Evolutionary conservation across 306 rosid species (phyloP), one percentile per base, ranked within the genome.

Genomic region (Dryas alaskensis): DNA sequence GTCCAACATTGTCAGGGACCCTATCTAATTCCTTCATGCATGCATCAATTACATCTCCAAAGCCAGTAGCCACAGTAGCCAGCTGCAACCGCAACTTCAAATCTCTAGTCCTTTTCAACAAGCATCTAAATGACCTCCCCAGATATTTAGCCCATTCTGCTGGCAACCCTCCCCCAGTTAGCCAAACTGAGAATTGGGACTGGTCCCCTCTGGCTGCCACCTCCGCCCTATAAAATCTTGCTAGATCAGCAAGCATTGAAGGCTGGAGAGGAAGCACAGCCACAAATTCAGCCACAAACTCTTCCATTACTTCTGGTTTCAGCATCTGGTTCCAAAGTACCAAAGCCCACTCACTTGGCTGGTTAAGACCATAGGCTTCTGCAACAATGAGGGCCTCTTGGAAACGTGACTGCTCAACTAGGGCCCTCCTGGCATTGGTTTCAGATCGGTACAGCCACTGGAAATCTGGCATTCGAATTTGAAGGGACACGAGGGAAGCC

Each of bases 291-390:
- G 95, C 97, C 44, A 94, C 90, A 71, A 94, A 94, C 67, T 94
- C 97, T 89, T 89, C 97, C 80, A 94, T 71, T 49, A 91, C 83
- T 81, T 94, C 98, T 27, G 98, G 98, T 79, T 91, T 94, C 73
- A 94, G 89, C 98, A 94, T 94, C 83, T 89, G 97, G 82, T 88
- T 88, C 98, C 97, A 94, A 60, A 94, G 96, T 51, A 91, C 98
- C 81, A 94, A 79, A 52, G 98, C 92, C 97, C 98, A 94, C 82
- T 94, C 98, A 54, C 97, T 83, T 25, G 96, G 95, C 79, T 94
- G 98, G 88, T 94, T 90, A 73, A 94, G 93, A 69, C 85, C 89
- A 86, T 94, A 94, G 63, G 98, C 98, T 86, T 94, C 98, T 53
- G 97, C 97, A 63, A 94, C 96, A 73, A 91, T 91, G 74, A 94